Conservation (phyloP, 495 filamentous ascomycete species). For the Neurospora sublineolata region DNA sequence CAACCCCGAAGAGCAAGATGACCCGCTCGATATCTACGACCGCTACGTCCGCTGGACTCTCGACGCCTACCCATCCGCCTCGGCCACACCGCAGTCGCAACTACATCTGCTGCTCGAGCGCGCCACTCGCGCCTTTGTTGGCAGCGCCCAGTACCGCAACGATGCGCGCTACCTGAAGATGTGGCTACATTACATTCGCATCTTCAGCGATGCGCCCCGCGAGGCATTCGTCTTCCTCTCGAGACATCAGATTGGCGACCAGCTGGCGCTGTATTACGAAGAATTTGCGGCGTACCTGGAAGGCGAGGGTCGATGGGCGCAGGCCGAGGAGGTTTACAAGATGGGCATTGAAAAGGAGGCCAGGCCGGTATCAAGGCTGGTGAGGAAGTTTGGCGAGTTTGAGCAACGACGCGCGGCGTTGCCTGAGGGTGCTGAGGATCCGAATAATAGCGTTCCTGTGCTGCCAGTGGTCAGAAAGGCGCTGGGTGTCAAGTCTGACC, state of each 20-base stretch:
- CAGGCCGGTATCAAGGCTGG: constrained; percentile 64
- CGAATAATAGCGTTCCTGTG: constrained; percentile 67
- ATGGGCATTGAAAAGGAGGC: constrained; percentile 83
- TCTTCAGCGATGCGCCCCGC: constrained; percentile 84
- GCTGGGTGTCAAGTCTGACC: constrained; percentile 74
- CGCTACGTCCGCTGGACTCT: constrained; percentile 95
- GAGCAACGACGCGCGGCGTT: constrained; percentile 59
- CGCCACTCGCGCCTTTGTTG: constrained; percentile 81
- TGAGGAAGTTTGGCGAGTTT: constrained; percentile 86
- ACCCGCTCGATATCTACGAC: constrained; percentile 91
- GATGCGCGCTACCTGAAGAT: constrained; percentile 85
- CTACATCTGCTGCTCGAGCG: constrained; percentile 84
- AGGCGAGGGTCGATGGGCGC: constrained; percentile 69
- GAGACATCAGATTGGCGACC: constrained; percentile 77
- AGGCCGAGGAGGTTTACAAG: constrained; percentile 87
- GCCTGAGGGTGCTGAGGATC: constrained; percentile 41
- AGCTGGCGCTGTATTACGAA: constrained; percentile 89
- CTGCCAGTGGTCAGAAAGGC: constrained; percentile 75
- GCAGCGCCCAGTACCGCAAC: constrained; percentile 77
- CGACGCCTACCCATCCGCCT: constrained; percentile 86
- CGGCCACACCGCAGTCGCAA: constrained; percentile 80
- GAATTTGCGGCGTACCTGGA: constrained; percentile 93
- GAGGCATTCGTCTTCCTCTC: constrained; percentile 88
- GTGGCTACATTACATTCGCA: constrained; percentile 86
- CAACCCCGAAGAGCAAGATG: constrained; percentile 61